Evolutionary conservation across 2,329 filamentous ascomycete genomes (phyloP), one percentile per base, ranked within the genome.

Genomic region (Fusarium drepaniforme): DNA sequence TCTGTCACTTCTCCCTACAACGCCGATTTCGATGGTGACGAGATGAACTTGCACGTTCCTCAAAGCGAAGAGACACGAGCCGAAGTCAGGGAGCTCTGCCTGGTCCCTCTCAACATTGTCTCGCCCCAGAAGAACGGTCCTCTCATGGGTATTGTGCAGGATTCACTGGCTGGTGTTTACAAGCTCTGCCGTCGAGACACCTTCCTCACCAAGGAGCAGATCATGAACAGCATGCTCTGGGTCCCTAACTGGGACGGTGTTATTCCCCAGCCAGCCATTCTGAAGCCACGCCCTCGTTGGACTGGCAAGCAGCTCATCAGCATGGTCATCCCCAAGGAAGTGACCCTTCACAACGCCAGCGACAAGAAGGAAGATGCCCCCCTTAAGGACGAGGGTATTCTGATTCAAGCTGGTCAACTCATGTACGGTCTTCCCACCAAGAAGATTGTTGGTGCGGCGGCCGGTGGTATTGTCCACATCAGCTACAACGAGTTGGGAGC

Each of bases 11-110:
- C 96, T 33, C 97, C 97, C 0, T 99, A 99, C 88, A 99, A 99
- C 86, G 97, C 97, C 79, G 97, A 99, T 94, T 99, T 99, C 86
- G 97, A 99, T 81, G 97, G 97, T 86, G 97, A 99, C 83, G 97
- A 99, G 85, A 99, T 99, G 97, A 99, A 99, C 82, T 91, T 99
- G 86, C 97, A 99, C 90, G 97, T 99, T 63, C 97, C 97, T 5
- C 97, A 99, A 81, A 97, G 94, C 42, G 96, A 99, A 81, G 97
- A 99, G 84, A 97, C 97, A 38, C 93, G 97, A 71, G 95, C 97
- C 56, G 97, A 99, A 84, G 91, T 99, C 78, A 94, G 92, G 83
- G 93, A 98, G 82, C 90, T 99, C 16, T 98, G 96, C 83, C 93
- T 98, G 90, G 97, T 99, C n/a, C 97, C 97, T 1, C 90, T 97